A percentile compares a stretch with the other conserved stretches of the same genome.
phyloP scores from a whole-genome alignment of 148 eudicot genomes.

The Chenopodium album region DNA sequence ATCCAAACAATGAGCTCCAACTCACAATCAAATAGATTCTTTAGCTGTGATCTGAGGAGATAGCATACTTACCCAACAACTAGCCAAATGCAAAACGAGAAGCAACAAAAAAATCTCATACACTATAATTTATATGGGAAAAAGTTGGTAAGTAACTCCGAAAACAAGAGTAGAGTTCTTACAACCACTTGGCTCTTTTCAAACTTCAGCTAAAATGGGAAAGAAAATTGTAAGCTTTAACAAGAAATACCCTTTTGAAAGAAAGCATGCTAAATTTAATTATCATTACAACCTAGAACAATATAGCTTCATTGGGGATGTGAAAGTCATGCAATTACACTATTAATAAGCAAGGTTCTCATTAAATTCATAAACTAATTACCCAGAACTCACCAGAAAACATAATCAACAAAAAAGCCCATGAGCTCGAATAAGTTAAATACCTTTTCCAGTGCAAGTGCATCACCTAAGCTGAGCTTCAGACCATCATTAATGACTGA shows the following conservation, averaged over 20 bases:
- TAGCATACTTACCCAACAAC: not conserved
- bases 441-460: slow-evolving; percentile 89
- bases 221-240: not conserved
- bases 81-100: not conserved
- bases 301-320: not conserved
- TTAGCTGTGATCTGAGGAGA: not conserved
- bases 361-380: not conserved
- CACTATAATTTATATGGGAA: not conserved
- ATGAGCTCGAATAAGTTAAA: slow-evolving; percentile 13
- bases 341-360: not conserved
- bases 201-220: not conserved
- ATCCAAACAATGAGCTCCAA: not conserved
- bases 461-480: slow-evolving; percentile 68
- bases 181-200: not conserved
- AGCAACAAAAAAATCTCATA: not conserved
- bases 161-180: not conserved
- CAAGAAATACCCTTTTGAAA: not conserved
- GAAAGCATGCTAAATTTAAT: not conserved
- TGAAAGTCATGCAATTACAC: not conserved
- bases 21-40: not conserved
- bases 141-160: not conserved
- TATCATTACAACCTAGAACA: not conserved
- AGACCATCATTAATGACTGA: slow-evolving; percentile 85
- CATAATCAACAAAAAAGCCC: not conserved
- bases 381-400: not conserved